Percentiles rank a stretch among this genome's conserved stretches.
phyloP scores from a whole-genome alignment of 148 eudicot genomes.

The Rhododendron ferrugineum region DNA sequence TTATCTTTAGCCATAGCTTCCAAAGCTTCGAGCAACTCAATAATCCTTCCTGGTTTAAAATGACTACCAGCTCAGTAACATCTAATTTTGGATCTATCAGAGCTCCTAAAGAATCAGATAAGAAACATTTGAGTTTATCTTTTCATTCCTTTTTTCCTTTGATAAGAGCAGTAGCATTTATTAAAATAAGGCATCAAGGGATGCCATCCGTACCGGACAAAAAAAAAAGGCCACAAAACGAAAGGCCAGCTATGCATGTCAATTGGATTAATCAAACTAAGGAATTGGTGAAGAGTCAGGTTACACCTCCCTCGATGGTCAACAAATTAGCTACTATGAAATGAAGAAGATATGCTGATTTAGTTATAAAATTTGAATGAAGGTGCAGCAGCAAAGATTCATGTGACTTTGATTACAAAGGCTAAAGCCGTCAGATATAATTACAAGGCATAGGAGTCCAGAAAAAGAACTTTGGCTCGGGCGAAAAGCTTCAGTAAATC shows the following conservation, averaged over 20 bases:
- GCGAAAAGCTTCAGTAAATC: background rate
- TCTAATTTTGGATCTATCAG: background rate
- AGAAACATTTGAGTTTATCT: background rate
- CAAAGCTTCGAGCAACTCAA: constrained; percentile 84
- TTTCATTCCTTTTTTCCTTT: background rate
- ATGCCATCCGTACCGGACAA: background rate
- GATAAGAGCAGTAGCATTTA: background rate
- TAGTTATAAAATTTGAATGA: background rate
- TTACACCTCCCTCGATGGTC: background rate
- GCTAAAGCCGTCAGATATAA: background rate
- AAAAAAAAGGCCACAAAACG: background rate
- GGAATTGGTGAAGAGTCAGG: background rate
- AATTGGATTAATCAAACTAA: background rate
- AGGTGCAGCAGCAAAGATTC: background rate
- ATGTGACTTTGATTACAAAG: background rate
- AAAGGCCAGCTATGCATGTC: background rate
- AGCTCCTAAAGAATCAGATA: constrained; percentile 5
- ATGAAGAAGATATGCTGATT: background rate
- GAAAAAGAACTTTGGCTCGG: background rate
- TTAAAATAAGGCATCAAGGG: background rate
- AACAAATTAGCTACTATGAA: background rate
- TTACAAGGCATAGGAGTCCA: background rate
- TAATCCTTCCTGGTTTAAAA: constrained; percentile 67
- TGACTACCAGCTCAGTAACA: constrained; percentile 6
- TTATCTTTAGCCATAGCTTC: constrained; percentile 86